Conservation (phyloP, 208 protist genomes). For the Crithidia fasciculata region DNA sequence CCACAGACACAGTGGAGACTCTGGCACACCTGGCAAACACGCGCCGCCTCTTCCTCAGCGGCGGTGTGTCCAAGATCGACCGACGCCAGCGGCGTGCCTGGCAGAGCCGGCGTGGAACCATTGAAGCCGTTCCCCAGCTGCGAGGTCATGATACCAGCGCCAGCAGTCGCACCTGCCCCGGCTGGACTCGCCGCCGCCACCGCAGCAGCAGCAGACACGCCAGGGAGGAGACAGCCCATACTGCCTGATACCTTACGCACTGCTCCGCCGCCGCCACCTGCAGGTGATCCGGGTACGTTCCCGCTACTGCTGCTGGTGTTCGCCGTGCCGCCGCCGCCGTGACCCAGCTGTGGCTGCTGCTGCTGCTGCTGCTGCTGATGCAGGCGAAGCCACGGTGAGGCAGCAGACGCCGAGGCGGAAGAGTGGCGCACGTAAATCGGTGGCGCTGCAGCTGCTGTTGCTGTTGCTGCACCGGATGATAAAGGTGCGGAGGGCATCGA, state of each 20-base stretch:
- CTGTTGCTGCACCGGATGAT: background rate
- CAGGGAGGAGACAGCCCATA: background rate
- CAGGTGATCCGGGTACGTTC: too few species aligned
- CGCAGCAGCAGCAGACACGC: background rate
- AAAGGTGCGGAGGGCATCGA: background rate
- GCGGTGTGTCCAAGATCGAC: background rate
- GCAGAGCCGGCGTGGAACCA: background rate
- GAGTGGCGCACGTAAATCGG: background rate
- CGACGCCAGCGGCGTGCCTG: slow-evolving; percentile 1
- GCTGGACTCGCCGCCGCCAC: background rate
- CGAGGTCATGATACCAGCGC: background rate
- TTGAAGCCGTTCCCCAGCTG: background rate
- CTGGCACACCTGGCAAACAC: background rate
- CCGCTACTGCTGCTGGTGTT: background rate
- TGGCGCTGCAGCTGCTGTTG: background rate
- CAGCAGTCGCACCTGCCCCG: background rate
- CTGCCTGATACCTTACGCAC: background rate
- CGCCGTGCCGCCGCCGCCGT: background rate
- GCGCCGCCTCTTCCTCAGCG: slow-evolving; percentile 5
- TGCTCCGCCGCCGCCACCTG: background rate
- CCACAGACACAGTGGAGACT: slow-evolving; percentile 2
- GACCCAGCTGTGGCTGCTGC: background rate
- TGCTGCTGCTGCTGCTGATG: slow-evolving; percentile 4
- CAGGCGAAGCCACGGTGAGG: slow-evolving; percentile 13
- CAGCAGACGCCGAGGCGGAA: background rate